phyloP scores from a whole-genome alignment of 2,329 filamentous ascomycete genomes.

The Xylaria sp. region DNA sequence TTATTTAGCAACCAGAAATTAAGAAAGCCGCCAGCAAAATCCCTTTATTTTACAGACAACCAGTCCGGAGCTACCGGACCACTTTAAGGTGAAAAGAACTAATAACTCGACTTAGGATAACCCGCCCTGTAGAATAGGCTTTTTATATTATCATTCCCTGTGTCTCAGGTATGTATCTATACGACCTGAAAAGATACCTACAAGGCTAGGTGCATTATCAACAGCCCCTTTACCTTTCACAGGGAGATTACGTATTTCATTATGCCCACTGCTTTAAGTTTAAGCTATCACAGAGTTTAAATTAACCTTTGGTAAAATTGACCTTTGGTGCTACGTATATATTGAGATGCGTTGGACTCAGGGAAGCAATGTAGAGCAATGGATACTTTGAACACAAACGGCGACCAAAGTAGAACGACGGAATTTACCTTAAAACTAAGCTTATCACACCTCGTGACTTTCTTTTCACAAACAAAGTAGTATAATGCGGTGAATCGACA shows the following conservation, averaged over 20 bases:
- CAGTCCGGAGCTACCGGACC: not conserved
- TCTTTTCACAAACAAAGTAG: not conserved
- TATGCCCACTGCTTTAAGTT: not conserved
- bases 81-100: not conserved
- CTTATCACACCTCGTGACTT: not conserved
- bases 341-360: not conserved
- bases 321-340: not conserved
- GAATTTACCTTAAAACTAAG: not conserved
- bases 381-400: not conserved
- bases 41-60: not conserved
- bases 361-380: not conserved
- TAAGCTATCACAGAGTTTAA: not conserved
- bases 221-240: not conserved
- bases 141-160: not conserved
- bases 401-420: not conserved
- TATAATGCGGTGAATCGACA: not conserved
- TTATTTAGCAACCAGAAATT: not conserved
- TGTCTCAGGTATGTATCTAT: not conserved
- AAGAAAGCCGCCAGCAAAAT: not conserved
- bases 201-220: not conserved
- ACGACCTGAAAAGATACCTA: not conserved
- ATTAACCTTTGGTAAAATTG: not conserved
- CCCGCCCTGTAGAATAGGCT: not conserved
- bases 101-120: not conserved
- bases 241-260: not conserved